These are phyloP conservation scores for Aspergillus luchuensis DNA, from an alignment of 2,329 filamentous ascomycete species.

Conservation along the genomic window DNA sequence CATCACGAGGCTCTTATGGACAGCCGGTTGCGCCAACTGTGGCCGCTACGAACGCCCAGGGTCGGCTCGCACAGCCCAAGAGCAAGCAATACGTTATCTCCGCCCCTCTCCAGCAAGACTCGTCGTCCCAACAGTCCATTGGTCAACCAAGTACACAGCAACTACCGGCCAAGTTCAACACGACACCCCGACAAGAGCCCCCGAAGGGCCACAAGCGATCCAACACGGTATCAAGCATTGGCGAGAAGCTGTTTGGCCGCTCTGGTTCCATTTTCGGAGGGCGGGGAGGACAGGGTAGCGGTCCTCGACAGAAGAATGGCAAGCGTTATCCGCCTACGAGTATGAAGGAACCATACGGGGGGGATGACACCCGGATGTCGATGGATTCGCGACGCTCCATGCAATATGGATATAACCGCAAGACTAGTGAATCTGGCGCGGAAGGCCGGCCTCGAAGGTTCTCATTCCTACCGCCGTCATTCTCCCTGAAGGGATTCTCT, in stretches of 20 bases:
- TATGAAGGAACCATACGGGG: constrained; percentile 73
- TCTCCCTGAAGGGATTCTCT: constrained; percentile 66
- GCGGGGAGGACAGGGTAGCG: constrained; percentile 37
- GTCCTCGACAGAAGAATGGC: constrained; percentile 50
- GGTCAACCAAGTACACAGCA: constrained; percentile 63
- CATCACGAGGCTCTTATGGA: constrained; percentile 79
- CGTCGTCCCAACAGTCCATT: constrained; percentile 57
- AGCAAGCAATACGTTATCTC: constrained; percentile 72
- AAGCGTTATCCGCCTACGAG: constrained; percentile 87
- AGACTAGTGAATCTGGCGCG: constrained; percentile 67
- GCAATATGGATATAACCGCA: constrained; percentile 69
- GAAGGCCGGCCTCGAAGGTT: constrained; percentile 67
- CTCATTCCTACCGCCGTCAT: constrained; percentile 67
- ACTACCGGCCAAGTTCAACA: constrained; percentile 60
- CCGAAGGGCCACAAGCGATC: constrained; percentile 65
- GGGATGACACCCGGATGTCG: constrained; percentile 63
- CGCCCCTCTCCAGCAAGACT: constrained; percentile 62
- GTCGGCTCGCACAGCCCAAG: constrained; percentile 81
- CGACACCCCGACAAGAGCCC: constrained; percentile 54
- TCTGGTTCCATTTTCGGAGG: constrained; percentile 79
- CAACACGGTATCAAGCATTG: constrained; percentile 76
- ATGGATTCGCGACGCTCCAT: constrained; percentile 76
- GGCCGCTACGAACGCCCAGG: constrained; percentile 84
- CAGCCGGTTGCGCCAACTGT: constrained; percentile 85
- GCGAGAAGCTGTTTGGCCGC: constrained; percentile 81